Evolutionary conservation across 352 stramenopile genomes (phyloP).

Genomic region (Globisporangium recalcitrans): DNA sequence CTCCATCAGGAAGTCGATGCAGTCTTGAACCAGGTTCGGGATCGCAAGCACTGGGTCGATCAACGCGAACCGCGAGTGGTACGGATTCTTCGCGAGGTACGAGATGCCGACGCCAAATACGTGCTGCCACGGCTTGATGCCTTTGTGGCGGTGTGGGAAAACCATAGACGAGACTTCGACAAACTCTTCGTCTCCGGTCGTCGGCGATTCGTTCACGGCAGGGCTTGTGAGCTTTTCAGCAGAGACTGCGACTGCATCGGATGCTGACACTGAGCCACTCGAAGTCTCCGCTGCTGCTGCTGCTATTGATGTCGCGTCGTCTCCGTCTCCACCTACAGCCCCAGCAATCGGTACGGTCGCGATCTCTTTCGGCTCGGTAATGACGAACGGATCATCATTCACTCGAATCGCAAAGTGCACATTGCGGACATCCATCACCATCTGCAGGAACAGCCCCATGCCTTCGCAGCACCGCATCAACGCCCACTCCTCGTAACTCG

Average conservation of each 20-base stretch:
- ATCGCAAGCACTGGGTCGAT: conserved; percentile 71
- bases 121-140: conserved; percentile 81
- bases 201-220: neutral
- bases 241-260: conserved; percentile 4
- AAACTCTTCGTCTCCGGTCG: conserved; percentile 26
- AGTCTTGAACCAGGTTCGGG: conserved; percentile 76
- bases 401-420: conserved; percentile 71
- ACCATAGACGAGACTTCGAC: conserved; percentile 45
- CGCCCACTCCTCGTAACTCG: conserved; percentile 82
- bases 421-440: conserved; percentile 65
- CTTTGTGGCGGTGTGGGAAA: conserved; percentile 69
- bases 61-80: conserved; percentile 71
- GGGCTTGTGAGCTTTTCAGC: neutral
- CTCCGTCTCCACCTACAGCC: neutral
- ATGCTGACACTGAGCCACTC: conserved; percentile 19
- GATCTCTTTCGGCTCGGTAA: conserved; percentile 12
- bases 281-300: conserved; percentile 17
- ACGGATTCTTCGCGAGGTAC: conserved; percentile 76
- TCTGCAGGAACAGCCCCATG: conserved; percentile 65
- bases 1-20: conserved; percentile 59
- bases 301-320: neutral
- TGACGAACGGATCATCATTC: conserved; percentile 47
- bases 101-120: conserved; percentile 71
- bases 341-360: conserved; percentile 8
- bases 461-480: conserved; percentile 70